Base-by-base conservation (phyloP, 2,329 filamentous ascomycete species). In the Pezicula rhizophila region DNA sequence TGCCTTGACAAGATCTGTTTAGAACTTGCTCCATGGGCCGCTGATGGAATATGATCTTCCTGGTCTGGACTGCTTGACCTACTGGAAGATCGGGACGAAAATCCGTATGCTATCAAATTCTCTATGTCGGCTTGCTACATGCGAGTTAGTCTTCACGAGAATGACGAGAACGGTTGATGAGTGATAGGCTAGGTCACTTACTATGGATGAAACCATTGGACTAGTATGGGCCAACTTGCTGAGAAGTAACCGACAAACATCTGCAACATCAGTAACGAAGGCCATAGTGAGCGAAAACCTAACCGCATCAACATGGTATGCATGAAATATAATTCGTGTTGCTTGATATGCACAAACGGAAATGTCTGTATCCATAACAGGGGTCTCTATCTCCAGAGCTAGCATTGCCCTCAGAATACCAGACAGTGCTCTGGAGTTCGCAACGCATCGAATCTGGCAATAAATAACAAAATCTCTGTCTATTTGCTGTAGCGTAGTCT, bases 281-380 rank as follows among this genome's bases (percentile, higher is more conserved):
- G 15, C 28, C 3, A n/a, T 33, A 8, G 25, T 35, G 5, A 45
- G 17, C 7, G 8, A 17, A 45, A 37, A 34, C 17, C 33, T 18
- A 5, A 23, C 42, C 18, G 42, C 33, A 18, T 34, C 28, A 20
- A 35, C 18, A 10, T 37, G 12, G 33, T 34, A 37, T 11, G 28
- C 42, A 34, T 45, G 18, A 11, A 20, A 33, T 7, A 45, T 8
- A 35, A 45, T 34, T 34, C 42, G 5, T n/a, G 42, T 34, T 6
- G 15, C 14, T 25, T 45, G 42, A 34, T 45, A 45, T 20, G 26
- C 42, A 37, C 42, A 45, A 25, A 45, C 18, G 10, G 42, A 25
- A 14, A 45, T 18, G 33, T 34, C 23, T 18, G 26, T 34, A 34
- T 45, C 42, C 42, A 37, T 45, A 4, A 45, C 25, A 20, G 33